These are phyloP conservation scores for Hypoxylon lenormandii DNA, from an alignment of 495 filamentous ascomycete genomes.

Conservation along the genomic window DNA sequence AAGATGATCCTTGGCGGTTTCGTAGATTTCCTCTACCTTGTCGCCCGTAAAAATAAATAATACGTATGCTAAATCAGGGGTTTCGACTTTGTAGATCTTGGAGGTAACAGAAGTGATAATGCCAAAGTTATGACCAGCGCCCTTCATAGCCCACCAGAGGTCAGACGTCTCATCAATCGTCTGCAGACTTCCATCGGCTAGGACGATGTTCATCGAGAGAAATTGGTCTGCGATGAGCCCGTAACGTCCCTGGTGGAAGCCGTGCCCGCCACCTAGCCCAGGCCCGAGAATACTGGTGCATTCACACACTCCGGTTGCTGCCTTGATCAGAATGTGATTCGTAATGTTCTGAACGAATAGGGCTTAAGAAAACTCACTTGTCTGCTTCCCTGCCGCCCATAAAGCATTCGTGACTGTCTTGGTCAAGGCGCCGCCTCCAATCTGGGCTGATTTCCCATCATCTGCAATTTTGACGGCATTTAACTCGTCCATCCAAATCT, in stretches of 20 bases:
- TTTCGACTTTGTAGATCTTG: not conserved
- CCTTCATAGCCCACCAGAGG: not conserved
- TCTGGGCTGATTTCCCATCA: not conserved
- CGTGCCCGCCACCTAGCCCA: not conserved
- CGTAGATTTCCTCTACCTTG: not conserved
- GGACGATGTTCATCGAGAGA: not conserved
- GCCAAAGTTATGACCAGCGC: not conserved
- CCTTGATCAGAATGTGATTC: not conserved
- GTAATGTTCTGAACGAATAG: not conserved
- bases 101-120: not conserved
- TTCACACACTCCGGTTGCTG: not conserved
- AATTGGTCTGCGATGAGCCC: not conserved
- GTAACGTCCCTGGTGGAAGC: not conserved
- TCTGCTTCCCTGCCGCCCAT: not conserved
- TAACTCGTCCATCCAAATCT: not conserved
- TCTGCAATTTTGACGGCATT: not conserved
- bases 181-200: not conserved
- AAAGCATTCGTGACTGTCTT: not conserved
- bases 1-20: not conserved
- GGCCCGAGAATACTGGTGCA: not conserved
- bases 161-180: not conserved
- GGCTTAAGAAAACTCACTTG: not conserved
- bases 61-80: not conserved
- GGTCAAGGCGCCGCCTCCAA: not conserved
- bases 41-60: not conserved